Percentiles rank a stretch among this genome's conserved stretches.
Conservation (phyloP, 2,329 filamentous ascomycete genomes). For the Domatiomyces catenatus region DNA sequence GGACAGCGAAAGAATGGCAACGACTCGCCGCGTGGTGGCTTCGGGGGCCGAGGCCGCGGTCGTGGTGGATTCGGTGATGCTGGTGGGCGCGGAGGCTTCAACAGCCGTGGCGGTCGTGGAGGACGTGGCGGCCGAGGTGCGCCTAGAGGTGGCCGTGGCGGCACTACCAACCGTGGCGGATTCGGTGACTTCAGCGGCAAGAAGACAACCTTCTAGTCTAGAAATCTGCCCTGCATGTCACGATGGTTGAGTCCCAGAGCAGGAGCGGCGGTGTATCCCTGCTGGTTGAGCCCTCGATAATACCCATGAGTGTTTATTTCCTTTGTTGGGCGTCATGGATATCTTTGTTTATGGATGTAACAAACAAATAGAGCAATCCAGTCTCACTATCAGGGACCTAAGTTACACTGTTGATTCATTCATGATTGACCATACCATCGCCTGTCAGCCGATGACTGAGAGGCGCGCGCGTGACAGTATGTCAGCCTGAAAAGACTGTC, state of each 20-base stretch:
- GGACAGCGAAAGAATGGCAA: conserved; percentile 43
- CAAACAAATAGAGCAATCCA: too few relatives aligned
- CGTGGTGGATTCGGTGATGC: conserved; percentile 33
- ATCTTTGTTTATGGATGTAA: not conserved
- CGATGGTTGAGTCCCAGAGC: not conserved
- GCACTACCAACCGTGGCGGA: conserved; percentile 37
- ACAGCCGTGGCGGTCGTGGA: conserved; percentile 36
- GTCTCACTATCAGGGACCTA: too few relatives aligned
- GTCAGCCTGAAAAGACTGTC: not conserved
- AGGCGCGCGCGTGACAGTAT: not conserved
- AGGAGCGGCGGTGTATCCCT: not conserved
- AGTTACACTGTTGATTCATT: too few relatives aligned
- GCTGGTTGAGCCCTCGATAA: not conserved
- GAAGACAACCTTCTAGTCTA: conserved; percentile 54
- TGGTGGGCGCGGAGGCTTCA: conserved; percentile 31
- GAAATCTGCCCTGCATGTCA: conserved; percentile 1
- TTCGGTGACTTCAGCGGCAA: conserved; percentile 58
- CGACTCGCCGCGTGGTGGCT: conserved; percentile 30
- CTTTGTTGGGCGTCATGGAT: not conserved
- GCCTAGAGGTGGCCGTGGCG: conserved; percentile 29
- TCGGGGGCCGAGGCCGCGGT: conserved; percentile 32
- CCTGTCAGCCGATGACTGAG: not conserved
- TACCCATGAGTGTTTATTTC: not conserved
- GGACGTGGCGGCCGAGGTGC: conserved; percentile 31
- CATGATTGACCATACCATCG: too few relatives aligned